Conservation (phyloP, 2,329 filamentous ascomycete genomes). For the Lojkania enalia region DNA sequence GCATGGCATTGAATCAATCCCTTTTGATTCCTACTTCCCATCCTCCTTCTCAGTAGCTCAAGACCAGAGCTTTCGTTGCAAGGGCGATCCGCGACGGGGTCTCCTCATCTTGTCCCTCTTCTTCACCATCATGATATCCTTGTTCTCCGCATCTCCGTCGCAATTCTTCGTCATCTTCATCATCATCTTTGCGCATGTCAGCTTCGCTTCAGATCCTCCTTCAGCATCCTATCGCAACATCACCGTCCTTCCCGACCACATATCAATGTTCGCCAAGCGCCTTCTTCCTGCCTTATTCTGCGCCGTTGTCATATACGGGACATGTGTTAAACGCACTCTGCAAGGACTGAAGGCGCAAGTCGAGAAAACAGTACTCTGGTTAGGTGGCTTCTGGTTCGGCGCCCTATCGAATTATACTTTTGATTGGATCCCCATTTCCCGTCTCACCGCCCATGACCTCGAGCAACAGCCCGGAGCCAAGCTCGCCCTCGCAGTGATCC, state of each 20-base stretch:
- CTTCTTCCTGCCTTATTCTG: constrained; percentile 86
- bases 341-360: constrained; percentile 74
- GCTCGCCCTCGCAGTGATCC: constrained; percentile 74
- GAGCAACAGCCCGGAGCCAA: constrained; percentile 86
- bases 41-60: constrained; percentile 77
- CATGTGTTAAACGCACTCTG: constrained; percentile 75
- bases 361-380: constrained; percentile 86
- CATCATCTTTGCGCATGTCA: constrained; percentile 84
- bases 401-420: constrained; percentile 93
- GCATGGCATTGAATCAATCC: constrained; percentile 74
- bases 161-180: constrained; percentile 79
- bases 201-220: constrained; percentile 84
- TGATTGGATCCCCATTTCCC: constrained; percentile 86
- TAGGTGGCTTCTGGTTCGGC: constrained; percentile 87
- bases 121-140: constrained; percentile 72
- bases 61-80: constrained; percentile 65
- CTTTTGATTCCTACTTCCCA: constrained; percentile 86
- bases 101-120: constrained; percentile 76
- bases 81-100: constrained; percentile 73
- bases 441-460: constrained; percentile 85
- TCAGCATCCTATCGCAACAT: constrained; percentile 56
- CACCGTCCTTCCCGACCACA: constrained; percentile 53
- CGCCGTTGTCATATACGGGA: constrained; percentile 81
- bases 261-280: constrained; percentile 68
- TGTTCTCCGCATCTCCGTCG: constrained; percentile 75